Base-by-base conservation (phyloP, 176 grass and related monocot genomes). In the Carex scoparia region DNA sequence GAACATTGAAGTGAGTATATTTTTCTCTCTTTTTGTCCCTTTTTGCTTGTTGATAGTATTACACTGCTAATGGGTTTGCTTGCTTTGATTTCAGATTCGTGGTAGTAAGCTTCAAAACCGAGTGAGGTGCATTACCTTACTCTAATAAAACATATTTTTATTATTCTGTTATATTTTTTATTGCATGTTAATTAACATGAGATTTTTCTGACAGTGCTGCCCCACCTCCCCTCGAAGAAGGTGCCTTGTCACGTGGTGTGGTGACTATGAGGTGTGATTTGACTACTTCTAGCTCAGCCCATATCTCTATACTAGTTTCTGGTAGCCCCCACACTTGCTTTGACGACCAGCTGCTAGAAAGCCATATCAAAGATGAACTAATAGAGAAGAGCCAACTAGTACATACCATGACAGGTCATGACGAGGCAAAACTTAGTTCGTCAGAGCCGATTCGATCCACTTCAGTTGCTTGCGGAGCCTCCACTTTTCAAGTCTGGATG, bases 281-380 rank as follows among this genome's bases (percentile, higher is more conserved):
- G 61, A 90, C 84, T 60, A 99, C 96, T 48, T 92, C 88, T 75
- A 99, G 96, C 90, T 89, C 81, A 40, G 91, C 96, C 85, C 96
- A 99, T 84, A 92, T 99, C 28, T 99, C 96, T 57, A 89, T 99
- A 40, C 83, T 99, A 0, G 96, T 99, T 73, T 99, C 96, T 85
- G 96, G 93, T 46, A 95, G 96, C 54, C 93, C 96, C 65, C 96
- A 99, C n/a, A 99, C 93, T 89, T 99, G 96, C 90, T 99, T 99
- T 87, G 93, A 99, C 64, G 93, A 99, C 35, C 91, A 95, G 93
- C 91, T 99, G 73, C 66, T 99, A 77, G 96, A 95, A 73, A 90
- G 83, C 78, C 96, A 99, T 78, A 99, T 99, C 49, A 95, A 95
- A 51, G 90, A 93, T 88, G 96, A 93, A 44, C 87, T 99, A 48